Percentiles rank a stretch among this genome's conserved stretches.
Evolutionary conservation across 495 filamentous ascomycete species (phyloP).

Genomic region (Cryomyces minteri): DNA sequence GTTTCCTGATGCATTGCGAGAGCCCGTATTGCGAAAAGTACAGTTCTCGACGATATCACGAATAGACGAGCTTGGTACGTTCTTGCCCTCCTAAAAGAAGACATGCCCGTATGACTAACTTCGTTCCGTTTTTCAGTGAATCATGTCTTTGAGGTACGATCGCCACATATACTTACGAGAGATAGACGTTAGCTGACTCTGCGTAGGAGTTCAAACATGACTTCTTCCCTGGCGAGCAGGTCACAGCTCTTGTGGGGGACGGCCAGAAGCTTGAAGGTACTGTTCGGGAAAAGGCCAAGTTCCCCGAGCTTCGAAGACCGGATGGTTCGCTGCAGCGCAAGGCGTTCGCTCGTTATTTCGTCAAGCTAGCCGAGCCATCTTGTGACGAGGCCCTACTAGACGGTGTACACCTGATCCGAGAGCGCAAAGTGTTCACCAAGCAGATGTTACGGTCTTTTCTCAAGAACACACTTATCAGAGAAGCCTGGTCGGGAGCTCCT

Average conservation of each 20-base stretch:
- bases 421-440: conserved; percentile 90
- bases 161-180: not conserved
- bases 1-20: conserved; percentile 83
- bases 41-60: conserved; percentile 84
- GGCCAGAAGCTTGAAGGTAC: conserved; percentile 57
- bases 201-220: conserved; percentile 76
- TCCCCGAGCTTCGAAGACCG: conserved; percentile 37
- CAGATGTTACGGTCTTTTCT: conserved; percentile 85
- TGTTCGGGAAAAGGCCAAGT: conserved; percentile 74
- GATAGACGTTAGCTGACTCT: conserved; percentile 31
- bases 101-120: conserved; percentile 3
- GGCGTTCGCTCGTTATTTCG: conserved; percentile 65
- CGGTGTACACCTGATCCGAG: conserved; percentile 65
- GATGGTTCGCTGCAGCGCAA: conserved; percentile 44
- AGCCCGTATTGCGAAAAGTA: conserved; percentile 71
- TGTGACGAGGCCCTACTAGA: conserved; percentile 63
- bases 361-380: conserved; percentile 48
- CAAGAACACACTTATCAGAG: conserved; percentile 79
- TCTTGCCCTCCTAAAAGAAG: not conserved
- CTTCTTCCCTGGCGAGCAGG: conserved; percentile 82
- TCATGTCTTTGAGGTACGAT: conserved; percentile 34
- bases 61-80: conserved; percentile 72
- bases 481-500: conserved; percentile 85
- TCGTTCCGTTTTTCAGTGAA: conserved; percentile 33
- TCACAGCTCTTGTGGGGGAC: conserved; percentile 50